Evolutionary conservation across 495 filamentous ascomycete genomes (phyloP).

Genomic region (Aspergillus ostianus): DNA sequence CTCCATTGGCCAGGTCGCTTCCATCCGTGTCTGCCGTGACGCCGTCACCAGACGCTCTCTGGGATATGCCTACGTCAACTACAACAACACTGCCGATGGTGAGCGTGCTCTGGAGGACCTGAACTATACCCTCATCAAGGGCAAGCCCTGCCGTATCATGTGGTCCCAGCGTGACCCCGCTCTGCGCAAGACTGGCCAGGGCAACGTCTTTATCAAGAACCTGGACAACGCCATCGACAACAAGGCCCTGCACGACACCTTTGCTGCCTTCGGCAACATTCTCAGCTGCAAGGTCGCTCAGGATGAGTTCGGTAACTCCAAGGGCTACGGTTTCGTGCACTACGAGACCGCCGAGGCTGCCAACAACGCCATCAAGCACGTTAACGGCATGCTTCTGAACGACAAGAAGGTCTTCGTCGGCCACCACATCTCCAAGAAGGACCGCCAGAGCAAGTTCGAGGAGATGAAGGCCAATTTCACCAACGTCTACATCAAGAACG

Average conservation of each 20-base stretch:
- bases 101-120: constrained; percentile 98
- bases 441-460: constrained; percentile 99
- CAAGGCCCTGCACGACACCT: constrained; percentile 99
- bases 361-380: constrained; percentile 96
- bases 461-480: constrained; percentile 99
- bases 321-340: constrained; percentile 99
- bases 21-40: constrained; percentile 99
- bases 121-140: constrained; percentile 99
- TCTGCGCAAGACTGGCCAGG: constrained; percentile 97
- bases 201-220: constrained; percentile 99
- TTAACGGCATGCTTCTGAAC: constrained; percentile 99
- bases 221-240: constrained; percentile 98
- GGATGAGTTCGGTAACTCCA: constrained; percentile 93
- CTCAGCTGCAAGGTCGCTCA: constrained; percentile 99
- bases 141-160: constrained; percentile 99
- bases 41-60: constrained; percentile 98
- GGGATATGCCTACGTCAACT: constrained; percentile 99
- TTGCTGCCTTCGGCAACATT: constrained; percentile 98
- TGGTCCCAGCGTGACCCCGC: constrained; percentile 99
- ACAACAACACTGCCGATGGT: constrained; percentile 94
- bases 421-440: constrained; percentile 99
- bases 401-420: constrained; percentile 99
- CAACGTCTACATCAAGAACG: constrained; percentile 99
- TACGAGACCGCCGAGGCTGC: constrained; percentile 99
- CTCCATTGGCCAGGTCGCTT: constrained; percentile 97